Base-by-base conservation (phyloP, 2,329 filamentous ascomycete species). In the Arthrobotrys musiformis region DNA sequence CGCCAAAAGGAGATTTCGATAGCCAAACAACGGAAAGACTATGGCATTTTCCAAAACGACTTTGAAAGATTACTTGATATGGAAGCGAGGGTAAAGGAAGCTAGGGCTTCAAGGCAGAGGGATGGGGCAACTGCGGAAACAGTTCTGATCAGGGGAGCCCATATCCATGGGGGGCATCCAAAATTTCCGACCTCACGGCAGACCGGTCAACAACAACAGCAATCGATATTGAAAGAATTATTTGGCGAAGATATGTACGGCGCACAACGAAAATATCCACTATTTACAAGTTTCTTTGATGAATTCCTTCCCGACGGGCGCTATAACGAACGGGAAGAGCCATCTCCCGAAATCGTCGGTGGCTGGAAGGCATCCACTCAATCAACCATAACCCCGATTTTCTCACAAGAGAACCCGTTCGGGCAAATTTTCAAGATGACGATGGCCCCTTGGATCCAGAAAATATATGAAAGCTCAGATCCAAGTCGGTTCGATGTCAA, bases 231-330 rank as follows among this genome's bases (percentile, higher is more conserved):
- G 40, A 63, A 37, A 35, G 73, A 78, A 44, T 26, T 78, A 17
- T 78, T 78, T 11, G 73, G 73, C 19, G 73, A 78, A 40, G 66
- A 67, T 24, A 78, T 78, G 73, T 78, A 70, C 35, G 73, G 73
- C 5, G 64, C 73, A 13, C 66, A 62, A 33, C 30, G 73, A 30
- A 78, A 52, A 15, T 60, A 67, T 17, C 73, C 73, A 6, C 22
- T 77, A 24, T 70, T 77, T 52, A 70, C 73, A 15, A 70, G 60
- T n/a, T 24, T 77, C 8, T 77, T 77, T 42, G 73, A 77, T n/a
- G 73, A 77, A 40, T 77, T 77, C 30, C 56, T 77, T 15, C 73
- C 73, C 15, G 73, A 77, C 40, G 73, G 67, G 4, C 37, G 35
- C 26, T 77, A 70, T 22, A 62, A 64, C 17, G 24, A 56, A 35